These are phyloP conservation scores for Acanthamoeba royreba DNA, from an alignment of 208 protist genomes.

Conservation along the genomic window DNA sequence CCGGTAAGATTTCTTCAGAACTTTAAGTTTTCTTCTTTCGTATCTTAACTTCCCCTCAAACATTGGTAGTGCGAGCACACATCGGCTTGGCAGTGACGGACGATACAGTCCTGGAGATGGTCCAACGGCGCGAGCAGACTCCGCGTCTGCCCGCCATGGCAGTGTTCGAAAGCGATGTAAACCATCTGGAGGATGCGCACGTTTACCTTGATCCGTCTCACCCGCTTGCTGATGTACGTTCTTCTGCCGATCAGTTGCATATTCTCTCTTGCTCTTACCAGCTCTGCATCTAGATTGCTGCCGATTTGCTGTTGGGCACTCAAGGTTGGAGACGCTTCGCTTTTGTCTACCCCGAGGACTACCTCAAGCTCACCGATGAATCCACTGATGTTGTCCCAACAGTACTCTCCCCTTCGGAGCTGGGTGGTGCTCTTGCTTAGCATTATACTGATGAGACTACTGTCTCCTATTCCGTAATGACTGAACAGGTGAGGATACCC, in stretches of 20 bases:
- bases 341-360: not conserved
- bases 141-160: constrained; percentile 16
- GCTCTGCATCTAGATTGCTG: not conserved
- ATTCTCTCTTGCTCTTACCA: no score
- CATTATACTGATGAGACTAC: no score
- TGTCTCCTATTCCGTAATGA: no score
- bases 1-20: not conserved
- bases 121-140: not conserved
- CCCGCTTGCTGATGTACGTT: not conserved
- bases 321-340: constrained; percentile 42
- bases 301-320: constrained; percentile 21
- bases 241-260: no score
- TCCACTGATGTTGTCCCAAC: not conserved
- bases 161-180: constrained; percentile 28
- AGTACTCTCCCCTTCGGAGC: not conserved
- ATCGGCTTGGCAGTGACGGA: not conserved
- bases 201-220: not conserved
- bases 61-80: not conserved
- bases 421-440: not conserved
- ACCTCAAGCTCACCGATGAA: not conserved
- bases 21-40: not conserved
- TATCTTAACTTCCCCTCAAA: not conserved
- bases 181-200: not conserved
- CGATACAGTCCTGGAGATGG: constrained; percentile 24
- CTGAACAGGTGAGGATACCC: not conserved